Evolutionary conservation across 371 early-diverging fungal genomes (phyloP).

Genomic region (Mortierella sp.): DNA sequence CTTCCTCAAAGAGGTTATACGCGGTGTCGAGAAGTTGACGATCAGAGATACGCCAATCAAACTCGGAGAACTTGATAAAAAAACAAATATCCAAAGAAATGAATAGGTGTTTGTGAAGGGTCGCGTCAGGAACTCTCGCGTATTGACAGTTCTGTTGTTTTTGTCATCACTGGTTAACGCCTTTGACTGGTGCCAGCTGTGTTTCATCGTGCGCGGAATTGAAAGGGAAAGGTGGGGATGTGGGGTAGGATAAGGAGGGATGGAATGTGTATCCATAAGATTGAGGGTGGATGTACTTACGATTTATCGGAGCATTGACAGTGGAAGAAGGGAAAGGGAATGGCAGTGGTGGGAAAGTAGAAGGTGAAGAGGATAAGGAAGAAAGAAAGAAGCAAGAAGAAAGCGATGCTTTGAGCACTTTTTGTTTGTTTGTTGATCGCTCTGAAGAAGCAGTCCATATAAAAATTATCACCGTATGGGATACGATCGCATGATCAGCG

Average conservation of each 20-base stretch:
- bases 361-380: neutral
- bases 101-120: neutral
- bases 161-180: conserved; percentile 16
- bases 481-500: neutral
- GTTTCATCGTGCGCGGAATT: conserved; percentile 15
- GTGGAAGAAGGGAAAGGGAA: neutral
- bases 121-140: conserved; percentile 16
- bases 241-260: neutral
- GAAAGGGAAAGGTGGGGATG: neutral
- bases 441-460: neutral
- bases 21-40: neutral
- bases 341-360: neutral
- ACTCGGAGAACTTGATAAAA: neutral
- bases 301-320: neutral
- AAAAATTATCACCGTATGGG: neutral
- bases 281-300: neutral
- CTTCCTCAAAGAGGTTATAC: neutral
- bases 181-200: conserved; percentile 16
- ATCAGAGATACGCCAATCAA: neutral
- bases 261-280: neutral
- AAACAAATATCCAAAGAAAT: neutral
- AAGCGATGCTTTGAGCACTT: neutral
- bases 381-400: neutral
- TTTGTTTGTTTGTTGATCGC: neutral
- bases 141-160: conserved; percentile 16